Base-by-base conservation (phyloP, 2,329 filamentous ascomycete genomes). In the Trichocomaceae sp. region DNA sequence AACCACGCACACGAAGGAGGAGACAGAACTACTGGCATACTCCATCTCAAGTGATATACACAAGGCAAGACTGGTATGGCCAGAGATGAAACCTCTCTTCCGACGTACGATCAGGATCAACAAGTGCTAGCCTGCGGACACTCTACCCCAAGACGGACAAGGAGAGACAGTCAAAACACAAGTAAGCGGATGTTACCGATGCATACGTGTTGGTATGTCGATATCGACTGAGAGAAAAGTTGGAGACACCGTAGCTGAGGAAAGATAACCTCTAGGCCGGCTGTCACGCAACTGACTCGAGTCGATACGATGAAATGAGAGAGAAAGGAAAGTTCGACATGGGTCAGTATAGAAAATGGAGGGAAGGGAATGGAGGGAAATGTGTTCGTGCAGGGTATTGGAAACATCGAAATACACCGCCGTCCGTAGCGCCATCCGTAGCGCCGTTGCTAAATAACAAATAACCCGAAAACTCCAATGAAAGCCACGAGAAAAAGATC, bases 371-470 rank as follows among this genome's bases (percentile, higher is more conserved):
- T 9, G 8, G 50, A 51, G 19, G 37, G 29, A 51, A 39, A 45
- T 37, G 23, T 55, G 47, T 52, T 57, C 47, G 48, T 39, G 47
- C 41, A 57, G 56, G 52, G 54, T 56, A 56, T 56, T 56, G 7
- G 20, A 41, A 49, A 49, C 31, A 52, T 52, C 35, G 50, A 17
- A 49, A 45, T 45, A 46, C 15, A 44, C 54, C 54, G 39, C 54
- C 49, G n/a, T 41, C 50, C 23, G 23, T 26, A 26, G 23, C 23
- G 23, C 23, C 42, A 39, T n/a, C 29, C 33, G 29, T 51, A 48
- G 39, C 54, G 49, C 54, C 54, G 26, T 49, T 49, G 50, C 49
- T 52, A 26, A 52, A 39, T 45, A 31, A 26, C 42, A 42, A 22
- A 17, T 17, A 29, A 35, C 20, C 6, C 13, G 22, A 29, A 15